Evolutionary conservation across 1,139 yeast genomes (phyloP), one percentile per base, ranked within the genome.

Genomic region (Yamadazyma spencermartinsiae): DNA sequence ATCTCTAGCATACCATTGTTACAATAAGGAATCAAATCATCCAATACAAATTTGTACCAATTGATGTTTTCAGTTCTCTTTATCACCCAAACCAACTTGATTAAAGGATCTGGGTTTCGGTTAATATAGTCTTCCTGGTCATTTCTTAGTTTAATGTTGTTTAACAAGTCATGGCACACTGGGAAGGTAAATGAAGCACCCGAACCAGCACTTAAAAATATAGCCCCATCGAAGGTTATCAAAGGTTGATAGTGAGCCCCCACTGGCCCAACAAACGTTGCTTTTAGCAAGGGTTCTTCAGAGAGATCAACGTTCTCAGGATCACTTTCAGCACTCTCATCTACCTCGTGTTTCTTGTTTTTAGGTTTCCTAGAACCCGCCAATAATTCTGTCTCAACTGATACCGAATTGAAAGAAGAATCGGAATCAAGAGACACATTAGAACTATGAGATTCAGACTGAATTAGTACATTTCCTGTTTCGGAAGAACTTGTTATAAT

Each of bases 171-270:
- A 23, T 72, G 54, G 15, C 74, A 72, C 2, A 72, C 63, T 1
- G 79, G 79, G 39, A 74, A 61, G 0, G 68, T 60, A 49, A 70
- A 74, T 0, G 78, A 63, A 2, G 68, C 71, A 1, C 80, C 79
- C 1, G 72, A 63, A 1, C 77, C 79, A 5, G 74, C 74, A 16
- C 68, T 61, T 24, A 73, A 46, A 38, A 74, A 68, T 6, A 68
- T 38, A n/a, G 58, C 58, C 4, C 65, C 48, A 38, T 74, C 77
- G 45, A 74, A 74, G 1, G 65, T 56, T 11, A 63, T 54, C 25
- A 73, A 59, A 0, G 74, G 72, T 42, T 69, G 75, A 39, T 58
- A 59, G 14, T 56, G 58, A 1, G 64, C 74, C 1, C 78, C 78
- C 40, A 61, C 67, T 0, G 80, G 79, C 0, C 80, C 80, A 26